A percentile compares a stretch with the other conserved stretches of the same genome.
Conservation (phyloP, 805 yeast genomes). For the Blastobotrys robertii region DNA sequence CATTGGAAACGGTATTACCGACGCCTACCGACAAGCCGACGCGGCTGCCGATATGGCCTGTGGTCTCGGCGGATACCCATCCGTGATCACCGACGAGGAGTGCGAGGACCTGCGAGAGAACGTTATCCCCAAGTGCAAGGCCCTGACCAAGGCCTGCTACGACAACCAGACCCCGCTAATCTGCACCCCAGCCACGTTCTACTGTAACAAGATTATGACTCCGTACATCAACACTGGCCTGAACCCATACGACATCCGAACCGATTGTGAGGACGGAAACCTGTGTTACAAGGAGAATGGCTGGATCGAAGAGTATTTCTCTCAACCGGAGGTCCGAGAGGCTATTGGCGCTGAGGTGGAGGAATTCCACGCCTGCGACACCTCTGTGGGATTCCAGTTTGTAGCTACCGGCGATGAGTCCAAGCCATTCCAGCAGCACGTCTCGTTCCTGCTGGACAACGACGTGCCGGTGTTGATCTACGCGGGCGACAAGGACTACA, state of each 20-base stretch:
- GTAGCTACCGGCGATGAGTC: conserved; percentile 71
- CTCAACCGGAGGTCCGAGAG: conserved; percentile 57
- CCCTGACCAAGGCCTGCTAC: conserved; percentile 66
- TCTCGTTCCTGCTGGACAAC: conserved; percentile 52
- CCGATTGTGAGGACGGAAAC: conserved; percentile 36
- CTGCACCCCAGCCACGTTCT: conserved; percentile 82
- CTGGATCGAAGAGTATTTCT: conserved; percentile 66
- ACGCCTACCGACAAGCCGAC: conserved; percentile 68
- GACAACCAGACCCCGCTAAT: conserved; percentile 58
- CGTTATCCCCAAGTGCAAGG: conserved; percentile 57
- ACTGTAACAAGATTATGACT: conserved; percentile 74
- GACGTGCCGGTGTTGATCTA: conserved; percentile 67
- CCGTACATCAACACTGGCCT: conserved; percentile 74
- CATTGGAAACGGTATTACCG: conserved; percentile 89
- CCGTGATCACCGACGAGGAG: conserved; percentile 65
- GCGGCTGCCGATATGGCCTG: conserved; percentile 91
- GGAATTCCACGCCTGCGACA: conserved; percentile 63
- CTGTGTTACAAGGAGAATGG: conserved; percentile 69
- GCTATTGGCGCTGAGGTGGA: conserved; percentile 85
- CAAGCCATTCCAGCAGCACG: conserved; percentile 70
- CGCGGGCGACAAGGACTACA: conserved; percentile 84
- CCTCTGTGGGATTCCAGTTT: conserved; percentile 43
- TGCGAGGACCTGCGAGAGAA: conserved; percentile 58
- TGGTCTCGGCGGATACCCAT: conserved; percentile 78
- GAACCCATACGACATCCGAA: conserved; percentile 81